Percentiles rank a stretch among this genome's conserved stretches.
phyloP scores from a whole-genome alignment of 1,139 yeast species.

The Pneumocystis wakefieldiae region DNA sequence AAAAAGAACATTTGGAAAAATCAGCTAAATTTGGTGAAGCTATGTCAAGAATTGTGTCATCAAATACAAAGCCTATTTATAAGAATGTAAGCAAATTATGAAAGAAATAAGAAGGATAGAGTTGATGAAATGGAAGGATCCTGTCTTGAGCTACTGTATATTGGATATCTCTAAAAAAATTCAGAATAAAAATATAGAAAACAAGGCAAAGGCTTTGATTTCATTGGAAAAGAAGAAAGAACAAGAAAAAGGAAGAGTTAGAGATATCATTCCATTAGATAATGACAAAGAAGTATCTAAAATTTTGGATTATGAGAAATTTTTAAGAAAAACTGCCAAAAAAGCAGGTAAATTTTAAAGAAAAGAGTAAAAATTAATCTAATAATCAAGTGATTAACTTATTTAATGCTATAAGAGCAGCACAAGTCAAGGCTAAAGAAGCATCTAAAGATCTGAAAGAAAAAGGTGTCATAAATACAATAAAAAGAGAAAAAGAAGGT shows the following conservation, averaged over 20 bases:
- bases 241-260: conserved; percentile 54
- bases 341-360: conserved; percentile 41
- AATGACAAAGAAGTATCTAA: conserved; percentile 32
- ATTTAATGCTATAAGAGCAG: conserved; percentile 76
- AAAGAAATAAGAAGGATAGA: neutral
- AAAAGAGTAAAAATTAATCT: neutral
- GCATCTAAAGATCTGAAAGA: conserved; percentile 17
- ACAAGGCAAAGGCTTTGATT: conserved; percentile 61
- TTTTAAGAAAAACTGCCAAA: conserved; percentile 72
- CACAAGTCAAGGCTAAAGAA: conserved; percentile 50
- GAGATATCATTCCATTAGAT: conserved; percentile 38
- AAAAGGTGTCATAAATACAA: conserved; percentile 2
- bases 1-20: conserved; percentile 34
- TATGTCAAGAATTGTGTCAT: conserved; percentile 66
- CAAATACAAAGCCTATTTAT: conserved; percentile 76
- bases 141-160: conserved; percentile 29
- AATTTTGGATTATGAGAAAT: conserved; percentile 53
- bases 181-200: conserved; percentile 69
- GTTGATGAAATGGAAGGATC: neutral
- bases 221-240: conserved; percentile 55
- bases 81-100: conserved; percentile 28
- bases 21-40: conserved; percentile 68
- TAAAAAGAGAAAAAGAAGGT: conserved; percentile 2
- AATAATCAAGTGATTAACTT: conserved; percentile 41
- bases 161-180: conserved; percentile 45